phyloP scores from a whole-genome alignment of 345 rosid species.

The Eucalyptus fibrosa region DNA sequence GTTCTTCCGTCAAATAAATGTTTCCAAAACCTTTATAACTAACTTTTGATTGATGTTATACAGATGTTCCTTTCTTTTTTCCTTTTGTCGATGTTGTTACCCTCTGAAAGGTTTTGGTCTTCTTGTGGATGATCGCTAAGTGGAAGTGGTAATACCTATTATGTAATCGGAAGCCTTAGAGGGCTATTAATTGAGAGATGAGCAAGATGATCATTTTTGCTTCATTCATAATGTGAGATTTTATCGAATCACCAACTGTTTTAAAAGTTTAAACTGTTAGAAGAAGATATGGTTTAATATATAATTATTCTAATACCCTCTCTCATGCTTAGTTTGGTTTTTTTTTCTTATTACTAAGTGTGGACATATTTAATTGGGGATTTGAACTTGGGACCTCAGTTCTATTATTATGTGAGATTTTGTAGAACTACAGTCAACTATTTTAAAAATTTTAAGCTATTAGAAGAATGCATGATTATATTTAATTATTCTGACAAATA shows the following conservation, averaged over 20 bases:
- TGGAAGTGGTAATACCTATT: neutral
- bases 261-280: no score
- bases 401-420: no score
- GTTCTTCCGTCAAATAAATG: neutral
- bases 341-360: no score
- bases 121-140: neutral
- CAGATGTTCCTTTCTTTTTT: no score
- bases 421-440: accelerated
- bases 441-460: no score
- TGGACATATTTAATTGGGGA: no score
- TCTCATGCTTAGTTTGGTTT: accelerated
- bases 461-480: no score
- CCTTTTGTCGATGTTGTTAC: neutral
- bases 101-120: neutral
- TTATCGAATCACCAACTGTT: accelerated
- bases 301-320: no score
- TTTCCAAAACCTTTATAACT: no score
- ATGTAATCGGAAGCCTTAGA: neutral
- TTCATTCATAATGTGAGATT: neutral
- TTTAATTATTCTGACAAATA: no score
- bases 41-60: no score
- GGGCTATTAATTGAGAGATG: neutral
- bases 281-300: no score
- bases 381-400: accelerated
- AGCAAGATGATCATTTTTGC: neutral